Base-by-base conservation (phyloP, 306 rosid species). In the Clitoria ternatea region DNA sequence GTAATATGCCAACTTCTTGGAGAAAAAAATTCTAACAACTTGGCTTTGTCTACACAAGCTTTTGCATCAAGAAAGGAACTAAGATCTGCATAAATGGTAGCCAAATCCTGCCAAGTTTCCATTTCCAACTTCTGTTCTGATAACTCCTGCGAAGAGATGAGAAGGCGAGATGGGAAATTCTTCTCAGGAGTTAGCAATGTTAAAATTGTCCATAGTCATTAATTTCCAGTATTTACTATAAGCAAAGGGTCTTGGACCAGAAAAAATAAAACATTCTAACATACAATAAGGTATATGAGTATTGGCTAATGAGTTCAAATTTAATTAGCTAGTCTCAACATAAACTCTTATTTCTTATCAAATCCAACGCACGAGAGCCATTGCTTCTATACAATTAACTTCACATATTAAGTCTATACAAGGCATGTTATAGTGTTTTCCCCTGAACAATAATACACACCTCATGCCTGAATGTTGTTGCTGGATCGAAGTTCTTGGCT, bases 71-170 rank as follows among this genome's bases (percentile, higher is more conserved):
- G 75, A 80, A 86, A 79, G 20, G 84, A 77, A 61, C 83, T 76
- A 60, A 83, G 82, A 29, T 80, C 79, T 12, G 87, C 76, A 81
- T 92, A 92, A 73, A 88, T 81, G 61, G 84, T 48, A 61, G 96
- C 88, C 81, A 92, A 78, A 77, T 89, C 96, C 61, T 83, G 92
- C 96, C 96, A 89, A 14, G 82, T 88, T 81, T 83, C 87, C 64
- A 70, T 85, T 74, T 89, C 96, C 82, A 86, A 70, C 49, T 73
- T 83, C 54, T 76, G 73, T 66, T 85, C 89, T 19, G 37, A 47
- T 65, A 69, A 61, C 54, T 66, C 85, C 98, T 94, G 91, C 78
- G 66, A 47, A 61, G 63, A 66, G 40, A 49, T 24, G n/a, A n/a
- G 15, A 52, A 39, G 20, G 36, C 47, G 45, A 62, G 65, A 30